These are phyloP conservation scores for Hypoxylon sp. DNA, from an alignment of 2,329 filamentous ascomycete genomes.

Conservation along the genomic window DNA sequence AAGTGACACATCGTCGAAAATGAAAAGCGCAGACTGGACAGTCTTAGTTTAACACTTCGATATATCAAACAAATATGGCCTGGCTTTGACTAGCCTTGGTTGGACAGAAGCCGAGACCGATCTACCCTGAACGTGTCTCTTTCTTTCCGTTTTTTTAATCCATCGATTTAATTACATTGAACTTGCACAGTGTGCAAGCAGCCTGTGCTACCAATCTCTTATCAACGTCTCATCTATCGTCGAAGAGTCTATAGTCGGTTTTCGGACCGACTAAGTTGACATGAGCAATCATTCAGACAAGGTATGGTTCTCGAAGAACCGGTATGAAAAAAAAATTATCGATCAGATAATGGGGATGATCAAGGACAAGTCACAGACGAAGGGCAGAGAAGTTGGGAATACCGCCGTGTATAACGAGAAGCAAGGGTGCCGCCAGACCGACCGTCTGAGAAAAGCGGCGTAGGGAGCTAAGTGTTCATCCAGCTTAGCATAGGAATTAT, in stretches of 20 bases:
- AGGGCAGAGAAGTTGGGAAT: neutral
- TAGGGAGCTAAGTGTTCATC: neutral
- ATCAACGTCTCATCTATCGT: neutral
- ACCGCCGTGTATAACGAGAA: neutral
- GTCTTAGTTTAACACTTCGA: neutral
- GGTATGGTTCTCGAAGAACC: neutral
- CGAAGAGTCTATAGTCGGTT: neutral
- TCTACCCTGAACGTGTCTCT: neutral
- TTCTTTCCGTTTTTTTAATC: neutral
- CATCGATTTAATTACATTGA: neutral
- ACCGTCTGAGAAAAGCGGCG: neutral
- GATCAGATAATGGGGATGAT: neutral
- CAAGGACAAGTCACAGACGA: neutral
- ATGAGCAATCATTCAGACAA: neutral
- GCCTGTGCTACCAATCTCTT: neutral
- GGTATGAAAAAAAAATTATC: neutral
- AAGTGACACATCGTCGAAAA: constrained; percentile 45
- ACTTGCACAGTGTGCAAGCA: neutral
- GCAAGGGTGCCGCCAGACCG: neutral
- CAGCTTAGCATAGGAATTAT: neutral
- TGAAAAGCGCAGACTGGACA: constrained; percentile 27
- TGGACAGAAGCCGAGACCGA: neutral
- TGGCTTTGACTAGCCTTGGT: neutral
- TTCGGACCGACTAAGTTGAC: neutral
- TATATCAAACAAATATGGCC: neutral